These are phyloP conservation scores for Agrocybe pediades DNA, from an alignment of 768 basidiomycete genomes.

Conservation along the genomic window DNA sequence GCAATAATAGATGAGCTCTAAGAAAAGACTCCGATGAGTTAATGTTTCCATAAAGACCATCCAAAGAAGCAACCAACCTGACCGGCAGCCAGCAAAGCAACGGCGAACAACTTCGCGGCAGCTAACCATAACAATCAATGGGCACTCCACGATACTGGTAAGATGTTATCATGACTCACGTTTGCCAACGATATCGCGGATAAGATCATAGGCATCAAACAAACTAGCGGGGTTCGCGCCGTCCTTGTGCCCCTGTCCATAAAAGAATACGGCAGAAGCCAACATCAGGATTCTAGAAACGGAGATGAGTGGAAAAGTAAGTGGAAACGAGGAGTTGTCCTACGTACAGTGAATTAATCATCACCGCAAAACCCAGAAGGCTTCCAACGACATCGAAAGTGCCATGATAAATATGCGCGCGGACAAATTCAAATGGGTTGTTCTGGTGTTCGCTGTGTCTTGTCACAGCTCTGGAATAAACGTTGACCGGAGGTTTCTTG, in stretches of 20 bases:
- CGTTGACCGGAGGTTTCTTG: constrained; percentile 35
- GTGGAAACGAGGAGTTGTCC: constrained; percentile 6
- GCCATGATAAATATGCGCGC: constrained; percentile 65
- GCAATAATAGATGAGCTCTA: constrained; percentile 88
- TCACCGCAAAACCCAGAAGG: constrained; percentile 81
- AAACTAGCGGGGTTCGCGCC: constrained; percentile 61
- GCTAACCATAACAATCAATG: constrained; percentile 37
- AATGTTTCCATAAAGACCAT: background rate
- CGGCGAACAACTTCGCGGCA: constrained; percentile 84
- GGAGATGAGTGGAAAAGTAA: background rate
- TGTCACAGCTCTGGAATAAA: constrained; percentile 34
- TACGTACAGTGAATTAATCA: constrained; percentile 82
- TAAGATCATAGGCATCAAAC: constrained; percentile 81
- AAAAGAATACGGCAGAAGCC: constrained; percentile 80
- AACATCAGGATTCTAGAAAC: constrained; percentile 73
- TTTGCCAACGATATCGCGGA: constrained; percentile 66
- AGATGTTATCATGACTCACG: constrained; percentile 39
- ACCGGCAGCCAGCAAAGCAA: constrained; percentile 83
- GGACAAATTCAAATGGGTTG: constrained; percentile 54
- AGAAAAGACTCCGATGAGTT: background rate
- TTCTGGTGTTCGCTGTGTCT: constrained; percentile 60
- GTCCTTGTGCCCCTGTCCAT: constrained; percentile 31
- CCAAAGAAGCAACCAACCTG: constrained; percentile 44
- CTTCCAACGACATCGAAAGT: constrained; percentile 66
- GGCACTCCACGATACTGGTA: background rate